These are phyloP conservation scores for Arachnopeziza araneosa DNA, from an alignment of 2,329 filamentous ascomycete species.

Conservation along the genomic window DNA sequence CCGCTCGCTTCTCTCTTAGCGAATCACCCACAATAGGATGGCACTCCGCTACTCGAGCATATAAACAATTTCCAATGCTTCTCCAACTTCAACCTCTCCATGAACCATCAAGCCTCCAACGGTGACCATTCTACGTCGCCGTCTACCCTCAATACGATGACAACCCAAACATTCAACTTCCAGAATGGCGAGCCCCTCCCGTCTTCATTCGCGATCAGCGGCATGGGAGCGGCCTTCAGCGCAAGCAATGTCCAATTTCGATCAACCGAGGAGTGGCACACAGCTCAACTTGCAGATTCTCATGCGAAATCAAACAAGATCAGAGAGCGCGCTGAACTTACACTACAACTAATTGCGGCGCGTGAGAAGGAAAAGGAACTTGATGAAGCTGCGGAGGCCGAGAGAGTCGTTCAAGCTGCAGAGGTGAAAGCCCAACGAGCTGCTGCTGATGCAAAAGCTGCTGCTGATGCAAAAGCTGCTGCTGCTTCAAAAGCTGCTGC, in stretches of 20 bases:
- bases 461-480: neutral
- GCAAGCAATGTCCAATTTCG: neutral
- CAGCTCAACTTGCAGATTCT: slow-evolving; percentile 58
- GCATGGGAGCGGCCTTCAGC: neutral
- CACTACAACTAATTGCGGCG: neutral
- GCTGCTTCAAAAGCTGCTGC: neutral
- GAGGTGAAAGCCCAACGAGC: slow-evolving; percentile 23
- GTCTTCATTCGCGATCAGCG: neutral
- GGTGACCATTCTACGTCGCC: neutral
- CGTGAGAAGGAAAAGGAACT: slow-evolving; percentile 33
- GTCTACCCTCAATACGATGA: slow-evolving; percentile 3
- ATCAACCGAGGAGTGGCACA: slow-evolving; percentile 7
- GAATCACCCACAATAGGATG: too few relatives aligned
- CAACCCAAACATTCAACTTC: slow-evolving; percentile 1
- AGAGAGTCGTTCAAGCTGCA: slow-evolving; percentile 39
- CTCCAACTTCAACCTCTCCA: neutral
- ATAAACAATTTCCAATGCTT: neutral
- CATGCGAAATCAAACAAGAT: slow-evolving; percentile 63
- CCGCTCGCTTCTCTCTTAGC: too few relatives aligned
- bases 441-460: neutral
- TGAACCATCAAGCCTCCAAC: neutral
- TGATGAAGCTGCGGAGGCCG: slow-evolving; percentile 9
- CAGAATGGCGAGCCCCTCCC: neutral
- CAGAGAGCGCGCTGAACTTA: slow-evolving; percentile 38
- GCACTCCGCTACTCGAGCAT: neutral